Conservation (phyloP, 306 rosid species). For the Astragalus membranaceus region DNA sequence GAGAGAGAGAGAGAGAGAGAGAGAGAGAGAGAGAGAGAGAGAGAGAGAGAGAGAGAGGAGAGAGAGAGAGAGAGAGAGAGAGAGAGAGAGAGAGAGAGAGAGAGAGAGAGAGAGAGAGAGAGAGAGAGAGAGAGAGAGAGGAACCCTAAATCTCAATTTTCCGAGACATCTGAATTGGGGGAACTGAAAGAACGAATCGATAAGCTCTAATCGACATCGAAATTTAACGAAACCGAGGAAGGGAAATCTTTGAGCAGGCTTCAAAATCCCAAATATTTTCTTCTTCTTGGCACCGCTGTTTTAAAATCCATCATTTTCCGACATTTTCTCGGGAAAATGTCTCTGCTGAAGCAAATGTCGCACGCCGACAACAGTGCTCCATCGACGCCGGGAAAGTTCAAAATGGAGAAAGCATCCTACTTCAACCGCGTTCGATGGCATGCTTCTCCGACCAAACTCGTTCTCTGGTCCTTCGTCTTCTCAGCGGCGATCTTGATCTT, state of each 20-base stretch:
- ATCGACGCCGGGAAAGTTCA: constrained; percentile 88
- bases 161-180: constrained; percentile 5
- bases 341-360: constrained; percentile 68
- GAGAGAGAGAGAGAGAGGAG: background rate
- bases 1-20: background rate
- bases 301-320: background rate
- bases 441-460: constrained; percentile 66
- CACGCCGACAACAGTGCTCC: constrained; percentile 63
- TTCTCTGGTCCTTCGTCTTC: constrained; percentile 69
- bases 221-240: background rate
- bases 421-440: constrained; percentile 74
- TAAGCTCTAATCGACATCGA: background rate
- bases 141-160: constrained; percentile 9
- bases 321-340: constrained; percentile 26
- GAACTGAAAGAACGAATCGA: background rate
- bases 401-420: constrained; percentile 79
- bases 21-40: background rate
- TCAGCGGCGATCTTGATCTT: constrained; percentile 73
- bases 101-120: background rate
- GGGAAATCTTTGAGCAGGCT: constrained; percentile 26
- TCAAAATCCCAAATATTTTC: constrained; percentile 3
- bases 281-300: background rate
- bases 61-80: background rate
- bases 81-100: background rate
- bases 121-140: background rate